A percentile compares a stretch with the other conserved stretches of the same genome.
Conservation (phyloP, 176 grass and related monocot species). For the Calamus simplicifolius region DNA sequence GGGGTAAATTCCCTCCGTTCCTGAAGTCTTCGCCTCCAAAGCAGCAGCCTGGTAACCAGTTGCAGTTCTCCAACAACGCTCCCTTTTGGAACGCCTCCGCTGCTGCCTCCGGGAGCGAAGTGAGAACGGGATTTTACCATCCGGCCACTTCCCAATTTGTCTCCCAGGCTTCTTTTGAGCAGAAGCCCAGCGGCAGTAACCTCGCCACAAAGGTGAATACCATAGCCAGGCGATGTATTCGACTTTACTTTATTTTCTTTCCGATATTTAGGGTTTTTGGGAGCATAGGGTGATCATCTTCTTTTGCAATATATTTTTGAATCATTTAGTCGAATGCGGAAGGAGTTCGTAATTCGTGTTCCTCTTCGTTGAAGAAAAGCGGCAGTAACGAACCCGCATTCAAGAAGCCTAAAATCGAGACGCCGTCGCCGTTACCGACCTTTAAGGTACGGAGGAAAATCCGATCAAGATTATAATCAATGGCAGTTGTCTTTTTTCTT, state of each 20-base stretch:
- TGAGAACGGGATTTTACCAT: constrained; percentile 1
- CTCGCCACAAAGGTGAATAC: constrained; percentile 22
- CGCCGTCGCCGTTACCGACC: constrained; percentile 13
- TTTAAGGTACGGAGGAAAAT: constrained; percentile 14
- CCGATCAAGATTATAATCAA: neutral
- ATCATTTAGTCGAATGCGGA: too few species aligned
- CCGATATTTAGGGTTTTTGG: neutral
- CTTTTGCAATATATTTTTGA: too few species aligned
- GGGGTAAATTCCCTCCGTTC: constrained; percentile 28
- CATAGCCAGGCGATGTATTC: neutral
- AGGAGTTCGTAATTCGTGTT: too few species aligned
- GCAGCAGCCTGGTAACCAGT: constrained; percentile 23
- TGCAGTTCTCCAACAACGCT: constrained; percentile 32
- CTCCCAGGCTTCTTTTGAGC: constrained; percentile 7
- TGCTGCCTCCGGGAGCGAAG: neutral
- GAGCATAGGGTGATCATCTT: neutral
- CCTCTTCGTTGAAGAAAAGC: too few species aligned
- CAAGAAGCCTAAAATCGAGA: constrained; percentile 15
- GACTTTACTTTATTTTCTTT: neutral
- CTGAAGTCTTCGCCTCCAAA: constrained; percentile 21
- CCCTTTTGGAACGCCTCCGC: constrained; percentile 24
- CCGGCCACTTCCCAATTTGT: constrained; percentile 13
- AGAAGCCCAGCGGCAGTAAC: constrained; percentile 20
- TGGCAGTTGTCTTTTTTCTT: neutral
- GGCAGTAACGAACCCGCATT: neutral